Evolutionary conservation across 2,329 filamentous ascomycete species (phyloP), one percentile per base, ranked within the genome.

Genomic region (Cercospora sp.): DNA sequence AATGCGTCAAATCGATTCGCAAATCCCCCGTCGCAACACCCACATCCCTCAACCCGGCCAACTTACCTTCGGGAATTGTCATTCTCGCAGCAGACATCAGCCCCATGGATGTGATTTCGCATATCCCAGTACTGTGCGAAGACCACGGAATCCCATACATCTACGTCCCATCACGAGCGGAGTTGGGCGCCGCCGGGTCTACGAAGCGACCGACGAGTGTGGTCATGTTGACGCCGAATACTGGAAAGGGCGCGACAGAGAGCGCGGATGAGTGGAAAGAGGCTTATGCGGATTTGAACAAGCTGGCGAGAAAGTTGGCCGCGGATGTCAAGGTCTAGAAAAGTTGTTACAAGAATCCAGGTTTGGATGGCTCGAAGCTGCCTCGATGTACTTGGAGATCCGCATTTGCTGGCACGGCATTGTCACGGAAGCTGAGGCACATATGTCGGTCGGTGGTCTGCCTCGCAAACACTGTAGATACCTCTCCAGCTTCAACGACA

Each of bases 131-230:
- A 67, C 90, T 98, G 67, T 98, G 95, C 87, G 95, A 99, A 84
- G 94, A 98, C 83, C 94, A 97, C 86, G 92, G 92, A 82, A 92
- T 97, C 69, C 95, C 95, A 37, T 99, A 98, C 84, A 89, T 99
- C 81, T 99, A 96, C 81, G 92, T 99, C 76, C 89, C 90, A 69
- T 96, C 91, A 77, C 90, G 95, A 75, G 94, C 93, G 70, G 94
- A 98, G 84, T 89, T 99, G 67, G 95, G 95, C 77, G 92, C 92
- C 74, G 94, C 95, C 3, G 94, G 94, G 69, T 91, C 90, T 81
- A 99, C 95, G 61, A 99, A 98, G 89, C 87, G 95, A 72, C 95
- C 95, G 61, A 99, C 95, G 40, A 96, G 91, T 80, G 95, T 99
- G 65, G 93, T 97, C 75, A 97, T 99, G 93, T 88, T 90, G 61